These are phyloP conservation scores for Coprinopsis marcescibilis DNA, from an alignment of 768 basidiomycete genomes.

Conservation along the genomic window DNA sequence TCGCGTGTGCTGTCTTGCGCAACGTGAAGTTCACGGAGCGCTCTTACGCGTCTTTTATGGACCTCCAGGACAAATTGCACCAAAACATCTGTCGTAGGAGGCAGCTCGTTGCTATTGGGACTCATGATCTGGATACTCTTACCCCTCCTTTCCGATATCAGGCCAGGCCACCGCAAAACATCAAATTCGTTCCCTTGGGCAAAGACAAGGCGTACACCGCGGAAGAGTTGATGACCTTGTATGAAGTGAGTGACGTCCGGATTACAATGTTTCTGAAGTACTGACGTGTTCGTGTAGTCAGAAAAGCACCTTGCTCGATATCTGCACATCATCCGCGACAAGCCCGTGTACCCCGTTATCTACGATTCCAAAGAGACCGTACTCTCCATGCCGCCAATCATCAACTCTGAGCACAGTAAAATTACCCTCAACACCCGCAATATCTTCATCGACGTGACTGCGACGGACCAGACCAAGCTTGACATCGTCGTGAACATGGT, in stretches of 20 bases:
- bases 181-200: conserved; percentile 86
- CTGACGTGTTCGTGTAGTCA: conserved; percentile 40
- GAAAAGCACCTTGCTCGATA: conserved; percentile 90
- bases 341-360: conserved; percentile 96
- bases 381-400: conserved; percentile 96
- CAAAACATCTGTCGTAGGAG: conserved; percentile 90
- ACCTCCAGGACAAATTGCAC: conserved; percentile 98
- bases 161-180: conserved; percentile 74
- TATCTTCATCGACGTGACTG: conserved; percentile 95
- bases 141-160: conserved; percentile 85
- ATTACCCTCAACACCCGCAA: conserved; percentile 91
- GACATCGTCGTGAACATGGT: conserved; percentile 94
- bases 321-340: conserved; percentile 89
- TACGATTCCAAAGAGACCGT: conserved; percentile 87
- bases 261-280: not conserved
- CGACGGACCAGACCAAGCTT: conserved; percentile 94
- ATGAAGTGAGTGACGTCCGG: conserved; percentile 58
- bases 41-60: conserved; percentile 96
- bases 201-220: conserved; percentile 78
- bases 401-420: conserved; percentile 96
- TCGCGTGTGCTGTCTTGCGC: conserved; percentile 87
- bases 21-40: conserved; percentile 82
- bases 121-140: conserved; percentile 92
- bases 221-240: conserved; percentile 87
- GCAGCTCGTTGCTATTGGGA: conserved; percentile 93